Conservation (phyloP, 805 yeast species). For the Pichia deserticola region DNA sequence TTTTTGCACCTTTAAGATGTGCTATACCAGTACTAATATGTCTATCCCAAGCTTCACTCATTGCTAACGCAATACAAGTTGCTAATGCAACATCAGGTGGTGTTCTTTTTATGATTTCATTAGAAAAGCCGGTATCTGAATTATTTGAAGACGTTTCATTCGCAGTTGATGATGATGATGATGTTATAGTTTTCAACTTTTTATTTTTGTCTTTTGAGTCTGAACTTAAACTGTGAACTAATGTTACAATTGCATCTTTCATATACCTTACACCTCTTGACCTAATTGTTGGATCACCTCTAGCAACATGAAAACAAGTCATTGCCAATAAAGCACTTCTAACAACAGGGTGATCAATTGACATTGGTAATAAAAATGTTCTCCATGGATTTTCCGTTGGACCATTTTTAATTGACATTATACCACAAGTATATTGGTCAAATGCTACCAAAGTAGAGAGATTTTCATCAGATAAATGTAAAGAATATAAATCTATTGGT, state of each 20-base stretch:
- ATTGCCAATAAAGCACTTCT: slow-evolving; percentile 59
- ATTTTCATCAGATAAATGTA: slow-evolving; percentile 25
- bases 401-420: slow-evolving; percentile 59
- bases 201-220: background rate
- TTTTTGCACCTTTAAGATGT: slow-evolving; percentile 59
- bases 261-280: slow-evolving; percentile 48
- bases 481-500: slow-evolving; percentile 7
- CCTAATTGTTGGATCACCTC: slow-evolving; percentile 37
- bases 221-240: slow-evolving; percentile 46
- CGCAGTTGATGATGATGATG: too few species aligned
- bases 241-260: slow-evolving; percentile 51
- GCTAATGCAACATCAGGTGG: slow-evolving; percentile 63
- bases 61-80: slow-evolving; percentile 55
- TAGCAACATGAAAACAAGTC: slow-evolving; percentile 54
- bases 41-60: slow-evolving; percentile 64
- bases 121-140: background rate
- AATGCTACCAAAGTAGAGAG: slow-evolving; percentile 30
- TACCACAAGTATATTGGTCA: slow-evolving; percentile 40
- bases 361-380: slow-evolving; percentile 46
- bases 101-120: background rate
- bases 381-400: slow-evolving; percentile 66
- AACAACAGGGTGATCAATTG: slow-evolving; percentile 46
- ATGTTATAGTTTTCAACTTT: background rate
- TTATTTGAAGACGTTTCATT: background rate
- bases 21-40: slow-evolving; percentile 62